Evolutionary conservation across 2,329 filamentous ascomycete species (phyloP).

Genomic region (Chrysoporthe puriensis): DNA sequence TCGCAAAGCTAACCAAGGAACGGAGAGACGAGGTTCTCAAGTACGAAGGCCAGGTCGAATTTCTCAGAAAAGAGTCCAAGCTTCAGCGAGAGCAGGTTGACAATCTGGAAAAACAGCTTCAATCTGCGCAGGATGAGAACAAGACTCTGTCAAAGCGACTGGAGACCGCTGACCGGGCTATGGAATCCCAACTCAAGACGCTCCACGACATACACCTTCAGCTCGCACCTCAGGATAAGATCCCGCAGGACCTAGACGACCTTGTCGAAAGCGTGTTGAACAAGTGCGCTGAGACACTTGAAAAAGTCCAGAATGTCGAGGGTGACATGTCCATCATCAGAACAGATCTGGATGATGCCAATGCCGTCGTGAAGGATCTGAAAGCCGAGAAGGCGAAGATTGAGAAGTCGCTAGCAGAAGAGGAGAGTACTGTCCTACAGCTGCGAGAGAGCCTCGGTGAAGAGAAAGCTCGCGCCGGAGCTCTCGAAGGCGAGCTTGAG

Average conservation of each 20-base stretch:
- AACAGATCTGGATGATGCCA: slow-evolving; percentile 65
- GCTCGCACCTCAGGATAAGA: slow-evolving; percentile 54
- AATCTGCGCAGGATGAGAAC: slow-evolving; percentile 57
- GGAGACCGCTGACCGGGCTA: slow-evolving; percentile 53
- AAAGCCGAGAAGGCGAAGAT: slow-evolving; percentile 60
- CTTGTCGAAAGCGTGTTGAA: slow-evolving; percentile 64
- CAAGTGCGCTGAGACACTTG: slow-evolving; percentile 60
- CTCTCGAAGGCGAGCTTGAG: slow-evolving; percentile 60
- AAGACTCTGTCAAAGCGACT: slow-evolving; percentile 56
- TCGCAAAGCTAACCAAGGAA: slow-evolving; percentile 65
- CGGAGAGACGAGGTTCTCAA: slow-evolving; percentile 61
- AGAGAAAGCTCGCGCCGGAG: slow-evolving; percentile 57
- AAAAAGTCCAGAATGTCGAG: slow-evolving; percentile 63
- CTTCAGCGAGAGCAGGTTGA: slow-evolving; percentile 64
- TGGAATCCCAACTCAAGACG: slow-evolving; percentile 55
- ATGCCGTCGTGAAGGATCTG: slow-evolving; percentile 57
- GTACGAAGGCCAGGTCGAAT: slow-evolving; percentile 64
- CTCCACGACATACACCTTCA: slow-evolving; percentile 64
- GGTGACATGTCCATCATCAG: slow-evolving; percentile 62
- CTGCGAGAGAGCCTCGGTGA: slow-evolving; percentile 58
- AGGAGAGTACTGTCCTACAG: slow-evolving; percentile 55
- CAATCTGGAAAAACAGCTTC: slow-evolving; percentile 60
- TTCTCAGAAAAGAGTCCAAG: slow-evolving; percentile 62
- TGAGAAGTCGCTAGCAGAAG: slow-evolving; percentile 54
- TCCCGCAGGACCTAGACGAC: slow-evolving; percentile 60